Base-by-base conservation (phyloP, 345 rosid species). In the Boechera retrofracta region DNA sequence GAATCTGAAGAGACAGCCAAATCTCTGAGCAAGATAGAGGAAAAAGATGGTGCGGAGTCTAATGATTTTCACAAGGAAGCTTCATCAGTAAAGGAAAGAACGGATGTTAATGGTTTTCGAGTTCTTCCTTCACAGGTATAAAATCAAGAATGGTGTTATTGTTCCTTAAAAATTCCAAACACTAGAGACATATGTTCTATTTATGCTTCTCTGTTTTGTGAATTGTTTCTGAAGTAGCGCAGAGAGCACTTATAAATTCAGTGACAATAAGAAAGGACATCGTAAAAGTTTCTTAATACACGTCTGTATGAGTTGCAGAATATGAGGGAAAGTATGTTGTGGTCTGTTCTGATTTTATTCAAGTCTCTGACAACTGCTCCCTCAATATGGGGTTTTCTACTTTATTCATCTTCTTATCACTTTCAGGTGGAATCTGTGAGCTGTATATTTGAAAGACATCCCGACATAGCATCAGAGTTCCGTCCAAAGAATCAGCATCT, bases 401-500 rank as follows among this genome's bases (percentile, higher is more conserved):
- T 6, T 31, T 4, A 56, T 31, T 57, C 11, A 32, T 32, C 24
- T 57, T 3, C 10, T n/a, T 58, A 57, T 53, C 38, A 38, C 29
- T 69, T 69, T 8, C 29, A 70, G 74, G 74, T 44, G 18, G 71
- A 64, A 18, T 11, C 31, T 24, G 66, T 74, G 63, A 18, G 55
- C 2, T 51, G 44, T 26, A 54, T 74, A 8, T 74, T 74, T 64
- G 57, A 74, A 16, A 64, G 9, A 41, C 65, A 74, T 3, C 47
- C 77, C 1, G 16, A 73, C 16, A 18, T 53, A 2, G 64, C 77
- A 12, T 38, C 71, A 53, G 62, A 64, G 7, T 64, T 63, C 21
- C 36, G 54, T 52, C 55, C 45, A 28, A 39, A 41, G 53, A 63
- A 62, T 44, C 21, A n/a, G 45, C 15, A 42, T 7, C 18, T 73